phyloP scores from a whole-genome alignment of 345 rosid species.

The Gossypium herbaceum region DNA sequence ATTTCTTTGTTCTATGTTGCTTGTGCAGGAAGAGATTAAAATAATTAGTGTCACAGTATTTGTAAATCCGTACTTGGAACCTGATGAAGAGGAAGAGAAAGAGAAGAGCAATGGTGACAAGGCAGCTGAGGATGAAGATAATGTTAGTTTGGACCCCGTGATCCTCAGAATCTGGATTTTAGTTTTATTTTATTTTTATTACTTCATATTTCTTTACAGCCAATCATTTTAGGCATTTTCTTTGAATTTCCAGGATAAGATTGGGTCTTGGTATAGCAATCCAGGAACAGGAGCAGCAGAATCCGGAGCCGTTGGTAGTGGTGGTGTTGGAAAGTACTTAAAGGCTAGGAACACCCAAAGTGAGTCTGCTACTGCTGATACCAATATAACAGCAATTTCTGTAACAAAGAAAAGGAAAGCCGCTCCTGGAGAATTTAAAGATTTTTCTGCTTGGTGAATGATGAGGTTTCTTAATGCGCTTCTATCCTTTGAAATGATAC shows the following conservation, averaged over 20 bases:
- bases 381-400: slow-evolving; percentile 29
- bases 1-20: slow-evolving; percentile 11
- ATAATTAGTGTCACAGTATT: slow-evolving; percentile 63
- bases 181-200: not conserved
- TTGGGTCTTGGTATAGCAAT: slow-evolving; percentile 94
- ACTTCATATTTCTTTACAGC: not conserved
- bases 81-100: slow-evolving; percentile 76
- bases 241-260: slow-evolving; percentile 53
- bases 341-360: slow-evolving; percentile 47
- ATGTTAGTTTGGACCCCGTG: slow-evolving; percentile 26
- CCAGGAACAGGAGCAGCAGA: slow-evolving; percentile 67
- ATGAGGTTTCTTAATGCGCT: slow-evolving; percentile 30
- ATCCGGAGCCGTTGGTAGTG: slow-evolving; percentile 33
- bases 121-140: slow-evolving; percentile 53
- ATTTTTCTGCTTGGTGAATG: slow-evolving; percentile 76
- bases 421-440: slow-evolving; percentile 50
- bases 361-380: slow-evolving; percentile 32
- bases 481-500: not conserved
- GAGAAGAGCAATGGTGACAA: slow-evolving; percentile 60
- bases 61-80: slow-evolving; percentile 84
- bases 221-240: slow-evolving; percentile 1
- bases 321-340: slow-evolving; percentile 64
- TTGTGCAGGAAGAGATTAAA: slow-evolving; percentile 82
- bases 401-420: slow-evolving; percentile 64
- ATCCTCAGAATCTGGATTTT: not conserved